Evolutionary conservation across 2,329 filamentous ascomycete genomes (phyloP).

Genomic region (Colletotrichum ledebouriae): DNA sequence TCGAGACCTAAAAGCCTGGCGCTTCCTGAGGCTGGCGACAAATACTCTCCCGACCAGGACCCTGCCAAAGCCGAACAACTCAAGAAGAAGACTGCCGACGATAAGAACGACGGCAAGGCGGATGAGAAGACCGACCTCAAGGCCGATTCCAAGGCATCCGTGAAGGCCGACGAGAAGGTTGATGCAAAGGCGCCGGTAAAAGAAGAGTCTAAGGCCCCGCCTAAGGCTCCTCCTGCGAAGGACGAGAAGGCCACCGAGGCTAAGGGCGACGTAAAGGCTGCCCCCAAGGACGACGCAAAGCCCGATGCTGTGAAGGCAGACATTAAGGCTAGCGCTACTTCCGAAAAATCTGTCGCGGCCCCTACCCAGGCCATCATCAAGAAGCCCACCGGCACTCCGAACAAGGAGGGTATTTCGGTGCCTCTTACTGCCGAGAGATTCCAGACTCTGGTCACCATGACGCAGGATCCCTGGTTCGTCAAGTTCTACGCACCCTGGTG

Average conservation of each 20-base stretch:
- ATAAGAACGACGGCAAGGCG: slow-evolving; percentile 44
- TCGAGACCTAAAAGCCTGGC: slow-evolving; percentile 77
- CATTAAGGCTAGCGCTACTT: slow-evolving; percentile 43
- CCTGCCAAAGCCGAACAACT: slow-evolving; percentile 49
- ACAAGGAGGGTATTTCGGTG: slow-evolving; percentile 81
- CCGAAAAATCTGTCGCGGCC: slow-evolving; percentile 45
- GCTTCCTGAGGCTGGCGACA: slow-evolving; percentile 79
- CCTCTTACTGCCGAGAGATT: slow-evolving; percentile 87
- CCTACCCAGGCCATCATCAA: slow-evolving; percentile 56
- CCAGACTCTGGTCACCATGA: slow-evolving; percentile 85
- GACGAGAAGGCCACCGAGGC: slow-evolving; percentile 48
- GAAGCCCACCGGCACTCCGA: slow-evolving; percentile 72
- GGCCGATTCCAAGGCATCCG: slow-evolving; percentile 28
- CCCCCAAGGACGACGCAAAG: slow-evolving; percentile 48
- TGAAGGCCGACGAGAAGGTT: slow-evolving; percentile 51
- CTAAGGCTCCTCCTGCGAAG: slow-evolving; percentile 36
- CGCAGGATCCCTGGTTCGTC: slow-evolving; percentile 95
- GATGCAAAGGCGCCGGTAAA: slow-evolving; percentile 45
- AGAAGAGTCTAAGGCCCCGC: slow-evolving; percentile 43
- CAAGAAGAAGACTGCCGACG: slow-evolving; percentile 39
- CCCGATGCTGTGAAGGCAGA: slow-evolving; percentile 38
- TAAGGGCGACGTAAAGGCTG: slow-evolving; percentile 46
- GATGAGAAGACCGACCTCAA: slow-evolving; percentile 41
- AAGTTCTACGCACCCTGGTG: slow-evolving; percentile 99
- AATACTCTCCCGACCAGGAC: slow-evolving; percentile 52